Evolutionary conservation across 441 rosid species (phyloP).

Genomic region (Viola pubescens): DNA sequence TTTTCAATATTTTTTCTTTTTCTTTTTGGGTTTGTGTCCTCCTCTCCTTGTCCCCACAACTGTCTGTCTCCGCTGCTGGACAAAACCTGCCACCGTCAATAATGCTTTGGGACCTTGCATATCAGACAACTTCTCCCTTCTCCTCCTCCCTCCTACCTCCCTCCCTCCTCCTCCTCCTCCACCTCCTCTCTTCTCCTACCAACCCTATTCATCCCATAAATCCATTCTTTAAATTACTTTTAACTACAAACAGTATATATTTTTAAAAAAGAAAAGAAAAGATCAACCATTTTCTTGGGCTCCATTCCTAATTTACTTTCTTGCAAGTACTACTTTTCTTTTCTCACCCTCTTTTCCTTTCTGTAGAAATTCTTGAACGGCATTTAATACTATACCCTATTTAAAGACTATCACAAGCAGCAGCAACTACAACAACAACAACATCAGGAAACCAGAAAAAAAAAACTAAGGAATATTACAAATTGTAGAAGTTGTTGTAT

Average conservation of each 20-base stretch:
- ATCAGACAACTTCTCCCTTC: conserved; percentile 30
- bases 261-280: too few species aligned
- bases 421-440: conserved; percentile 1
- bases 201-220: not conserved
- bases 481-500: conserved; percentile 13
- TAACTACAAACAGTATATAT: not conserved
- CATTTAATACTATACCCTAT: conserved; percentile 39
- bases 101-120: conserved; percentile 49
- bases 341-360: conserved; percentile 2
- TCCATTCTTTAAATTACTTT: conserved; percentile 6
- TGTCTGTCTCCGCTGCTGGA: conserved; percentile 60
- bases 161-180: conserved; percentile 34
- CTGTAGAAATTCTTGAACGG: conserved; percentile 22
- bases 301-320: conserved; percentile 5
- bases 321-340: not conserved
- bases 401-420: conserved; percentile 23
- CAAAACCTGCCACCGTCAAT: conserved; percentile 72
- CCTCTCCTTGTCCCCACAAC: conserved; percentile 51
- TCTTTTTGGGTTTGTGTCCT: too few species aligned
- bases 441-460: too few species aligned
- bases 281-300: conserved; percentile 19
- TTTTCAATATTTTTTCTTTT: too few species aligned
- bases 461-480: conserved; percentile 19
- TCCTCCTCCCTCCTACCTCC: conserved; percentile 11
- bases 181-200: too few species aligned